Percentiles rank a stretch among this genome's conserved stretches.
Evolutionary conservation across 768 basidiomycete genomes (phyloP).

Genomic region (Russula vinacea): DNA sequence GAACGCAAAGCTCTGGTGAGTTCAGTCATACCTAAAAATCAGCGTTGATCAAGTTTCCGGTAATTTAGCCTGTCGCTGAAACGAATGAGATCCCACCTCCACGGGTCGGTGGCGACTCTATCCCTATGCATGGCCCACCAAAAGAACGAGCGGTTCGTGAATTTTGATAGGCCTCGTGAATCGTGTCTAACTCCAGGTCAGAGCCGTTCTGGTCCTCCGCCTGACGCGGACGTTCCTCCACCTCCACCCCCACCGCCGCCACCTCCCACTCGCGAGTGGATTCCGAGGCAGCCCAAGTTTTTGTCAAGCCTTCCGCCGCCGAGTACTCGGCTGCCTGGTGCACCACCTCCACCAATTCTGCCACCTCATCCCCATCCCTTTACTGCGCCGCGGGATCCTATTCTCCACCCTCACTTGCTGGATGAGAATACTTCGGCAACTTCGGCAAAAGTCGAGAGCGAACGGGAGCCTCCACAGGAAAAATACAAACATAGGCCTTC

Average conservation of each 20-base stretch:
- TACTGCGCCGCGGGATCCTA: not conserved
- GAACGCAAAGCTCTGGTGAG: slow-evolving; percentile 20
- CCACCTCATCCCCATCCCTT: not conserved
- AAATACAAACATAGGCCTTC: not conserved
- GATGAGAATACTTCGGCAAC: slow-evolving; percentile 3
- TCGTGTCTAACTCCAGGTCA: not conserved
- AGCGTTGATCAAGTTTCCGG: not conserved
- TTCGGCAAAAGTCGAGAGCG: slow-evolving; percentile 5
- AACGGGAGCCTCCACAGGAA: not conserved
- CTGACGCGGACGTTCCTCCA: not conserved
- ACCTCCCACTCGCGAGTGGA: slow-evolving; percentile 8
- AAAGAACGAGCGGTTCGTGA: slow-evolving; percentile 17
- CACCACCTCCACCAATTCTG: slow-evolving; percentile 22
- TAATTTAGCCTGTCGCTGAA: not conserved
- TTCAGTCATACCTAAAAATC: not conserved
- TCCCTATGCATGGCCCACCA: not conserved
- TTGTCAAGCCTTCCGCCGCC: slow-evolving; percentile 21
- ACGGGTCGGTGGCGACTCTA: not conserved
- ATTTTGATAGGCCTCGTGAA: not conserved
- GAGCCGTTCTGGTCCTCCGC: slow-evolving; percentile 9
- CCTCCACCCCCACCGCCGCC: not conserved
- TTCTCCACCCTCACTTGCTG: not conserved
- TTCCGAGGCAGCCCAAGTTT: slow-evolving; percentile 17
- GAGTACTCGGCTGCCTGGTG: slow-evolving; percentile 23
- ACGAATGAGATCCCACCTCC: not conserved